Percentiles rank a stretch among this genome's conserved stretches.
Conservation (phyloP, 139 green algal genomes). For the Dunaliella primolecta region DNA sequence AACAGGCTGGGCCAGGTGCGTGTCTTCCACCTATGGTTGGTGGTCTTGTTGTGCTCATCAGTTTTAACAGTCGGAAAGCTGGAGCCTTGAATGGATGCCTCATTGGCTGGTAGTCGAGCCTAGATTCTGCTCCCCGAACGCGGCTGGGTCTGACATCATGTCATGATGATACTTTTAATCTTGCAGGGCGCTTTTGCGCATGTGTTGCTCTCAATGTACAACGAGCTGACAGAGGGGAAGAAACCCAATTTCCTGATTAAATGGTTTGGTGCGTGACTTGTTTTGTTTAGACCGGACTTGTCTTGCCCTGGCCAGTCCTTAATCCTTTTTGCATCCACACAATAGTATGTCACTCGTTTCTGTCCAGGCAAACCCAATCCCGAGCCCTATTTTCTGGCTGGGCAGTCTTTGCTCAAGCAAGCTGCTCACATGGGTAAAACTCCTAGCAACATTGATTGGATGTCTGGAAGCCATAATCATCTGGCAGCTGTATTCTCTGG, state of each 20-base stretch:
- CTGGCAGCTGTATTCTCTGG: slow-evolving; percentile 25
- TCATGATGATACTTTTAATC: too few relatives aligned
- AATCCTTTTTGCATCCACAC: too few relatives aligned
- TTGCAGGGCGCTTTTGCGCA: slow-evolving; percentile 33
- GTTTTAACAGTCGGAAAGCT: too few relatives aligned
- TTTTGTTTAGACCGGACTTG: too few relatives aligned
- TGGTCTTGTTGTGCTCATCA: too few relatives aligned
- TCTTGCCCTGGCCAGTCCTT: too few relatives aligned
- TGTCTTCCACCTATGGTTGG: too few relatives aligned
- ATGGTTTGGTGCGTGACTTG: slow-evolving; percentile 37
- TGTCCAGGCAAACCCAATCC: slow-evolving; percentile 58
- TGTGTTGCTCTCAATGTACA: slow-evolving; percentile 13
- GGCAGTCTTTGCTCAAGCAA: slow-evolving; percentile 57
- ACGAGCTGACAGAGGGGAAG: slow-evolving; percentile 6
- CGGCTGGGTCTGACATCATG: too few relatives aligned
- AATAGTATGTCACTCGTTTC: too few relatives aligned
- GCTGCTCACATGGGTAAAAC: slow-evolving; percentile 42
- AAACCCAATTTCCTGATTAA: slow-evolving; percentile 19
- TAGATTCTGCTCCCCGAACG: too few relatives aligned
- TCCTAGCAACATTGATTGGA: neutral
- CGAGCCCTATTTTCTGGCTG: slow-evolving; percentile 59
- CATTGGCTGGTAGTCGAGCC: too few relatives aligned
- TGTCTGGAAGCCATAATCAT: neutral
- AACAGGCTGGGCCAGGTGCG: slow-evolving; percentile 62
- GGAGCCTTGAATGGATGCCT: too few relatives aligned